Evolutionary conservation across 2,329 filamentous ascomycete species (phyloP).

Genomic region (Geosmithia putterillii): DNA sequence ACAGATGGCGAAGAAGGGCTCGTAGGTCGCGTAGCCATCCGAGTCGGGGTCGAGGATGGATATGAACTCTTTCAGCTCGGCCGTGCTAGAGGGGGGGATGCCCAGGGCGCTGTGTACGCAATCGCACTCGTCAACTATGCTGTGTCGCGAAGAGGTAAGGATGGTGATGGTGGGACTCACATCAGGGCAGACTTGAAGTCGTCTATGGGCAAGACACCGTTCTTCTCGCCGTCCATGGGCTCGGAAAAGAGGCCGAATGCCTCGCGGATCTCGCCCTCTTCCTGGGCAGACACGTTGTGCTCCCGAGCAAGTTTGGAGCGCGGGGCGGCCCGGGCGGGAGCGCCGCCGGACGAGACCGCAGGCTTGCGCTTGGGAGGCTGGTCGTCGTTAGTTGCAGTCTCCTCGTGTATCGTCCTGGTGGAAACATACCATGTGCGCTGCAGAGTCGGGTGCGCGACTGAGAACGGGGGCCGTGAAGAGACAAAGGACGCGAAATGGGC

Average conservation of each 20-base stretch:
- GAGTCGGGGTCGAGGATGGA: conserved; percentile 72
- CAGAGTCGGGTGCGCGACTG: no score
- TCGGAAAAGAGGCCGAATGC: conserved; percentile 75
- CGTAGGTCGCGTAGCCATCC: conserved; percentile 66
- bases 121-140: no score
- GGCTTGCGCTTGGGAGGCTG: conserved; percentile 4
- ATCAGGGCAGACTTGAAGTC: conserved; percentile 62
- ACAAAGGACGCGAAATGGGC: no score
- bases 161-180: conserved; percentile 31
- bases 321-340: conserved; percentile 19
- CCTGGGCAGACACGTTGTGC: conserved; percentile 69
- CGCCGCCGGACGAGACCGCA: conserved; percentile 9
- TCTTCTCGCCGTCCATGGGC: conserved; percentile 58
- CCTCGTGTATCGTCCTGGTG: no score
- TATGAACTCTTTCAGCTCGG: conserved; percentile 65
- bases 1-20: conserved; percentile 75
- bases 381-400: not conserved
- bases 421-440: conserved; percentile 2
- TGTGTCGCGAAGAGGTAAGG: conserved; percentile 1
- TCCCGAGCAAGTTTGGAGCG: conserved; percentile 88
- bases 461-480: no score
- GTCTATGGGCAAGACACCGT: conserved; percentile 54
- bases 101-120: conserved; percentile 57
- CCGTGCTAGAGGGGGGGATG: conserved; percentile 47
- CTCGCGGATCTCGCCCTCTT: conserved; percentile 85